phyloP scores from a whole-genome alignment of 2,329 filamentous ascomycete species.

The Fusarium mundagurra region DNA sequence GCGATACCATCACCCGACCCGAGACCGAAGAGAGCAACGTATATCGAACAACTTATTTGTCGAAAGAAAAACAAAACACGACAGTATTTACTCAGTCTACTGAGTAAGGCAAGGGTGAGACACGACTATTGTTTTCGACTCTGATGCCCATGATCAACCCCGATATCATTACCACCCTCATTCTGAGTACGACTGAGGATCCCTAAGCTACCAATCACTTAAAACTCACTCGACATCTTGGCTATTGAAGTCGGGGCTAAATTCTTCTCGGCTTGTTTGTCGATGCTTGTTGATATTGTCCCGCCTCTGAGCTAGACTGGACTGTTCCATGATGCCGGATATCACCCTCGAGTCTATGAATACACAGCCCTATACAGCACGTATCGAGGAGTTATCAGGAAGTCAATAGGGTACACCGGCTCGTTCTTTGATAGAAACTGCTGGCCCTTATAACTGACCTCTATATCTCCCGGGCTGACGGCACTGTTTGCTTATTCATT shows the following conservation, averaged over 20 bases:
- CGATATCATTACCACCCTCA: background rate
- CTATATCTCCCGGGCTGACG: background rate
- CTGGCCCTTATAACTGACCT: background rate
- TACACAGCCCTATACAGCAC: background rate
- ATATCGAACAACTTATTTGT: constrained; percentile 18
- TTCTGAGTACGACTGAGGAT: background rate
- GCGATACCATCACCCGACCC: constrained; percentile 29
- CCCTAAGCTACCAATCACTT: background rate
- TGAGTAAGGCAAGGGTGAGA: constrained; percentile 37
- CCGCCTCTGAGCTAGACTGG: background rate
- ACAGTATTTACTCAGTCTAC: background rate
- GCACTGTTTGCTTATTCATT: background rate
- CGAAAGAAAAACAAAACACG: constrained; percentile 1
- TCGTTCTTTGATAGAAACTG: background rate
- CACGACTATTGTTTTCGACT: constrained; percentile 21
- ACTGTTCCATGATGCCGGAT: background rate
- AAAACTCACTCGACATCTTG: background rate
- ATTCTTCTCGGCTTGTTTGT: background rate
- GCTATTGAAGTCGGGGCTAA: background rate
- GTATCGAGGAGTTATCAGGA: background rate
- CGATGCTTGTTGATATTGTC: background rate
- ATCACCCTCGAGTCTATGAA: background rate
- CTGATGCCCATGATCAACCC: constrained; percentile 1
- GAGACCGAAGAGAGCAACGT: constrained; percentile 18
- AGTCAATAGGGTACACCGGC: background rate